These are phyloP conservation scores for Orbilia quercus DNA, from an alignment of 2,329 filamentous ascomycete species.

Conservation along the genomic window DNA sequence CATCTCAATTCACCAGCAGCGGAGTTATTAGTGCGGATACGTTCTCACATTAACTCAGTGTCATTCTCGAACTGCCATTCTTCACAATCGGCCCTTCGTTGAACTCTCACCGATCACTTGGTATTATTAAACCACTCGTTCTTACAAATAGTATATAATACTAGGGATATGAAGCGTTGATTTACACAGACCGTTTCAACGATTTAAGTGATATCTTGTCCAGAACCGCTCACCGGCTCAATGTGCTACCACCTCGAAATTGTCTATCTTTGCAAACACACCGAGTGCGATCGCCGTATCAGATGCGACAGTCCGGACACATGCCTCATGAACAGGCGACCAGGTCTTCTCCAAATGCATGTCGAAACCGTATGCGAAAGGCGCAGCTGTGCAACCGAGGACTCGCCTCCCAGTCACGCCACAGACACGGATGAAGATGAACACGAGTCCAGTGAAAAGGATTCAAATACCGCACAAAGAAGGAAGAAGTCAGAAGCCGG, in stretches of 20 bases:
- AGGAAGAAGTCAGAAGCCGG: not conserved
- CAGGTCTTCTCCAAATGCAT: constrained; percentile 13
- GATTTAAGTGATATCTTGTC: too few relatives aligned
- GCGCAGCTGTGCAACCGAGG: not conserved
- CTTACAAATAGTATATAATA: too few relatives aligned
- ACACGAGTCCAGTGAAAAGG: not conserved
- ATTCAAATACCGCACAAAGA: not conserved
- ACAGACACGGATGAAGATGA: not conserved
- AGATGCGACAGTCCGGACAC: constrained; percentile 13
- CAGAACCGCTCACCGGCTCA: too few relatives aligned
- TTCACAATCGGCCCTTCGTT: too few relatives aligned
- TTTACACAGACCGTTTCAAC: too few relatives aligned
- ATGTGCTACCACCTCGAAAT: constrained; percentile 44
- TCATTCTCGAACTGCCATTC: too few relatives aligned
- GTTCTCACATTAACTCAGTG: too few relatives aligned
- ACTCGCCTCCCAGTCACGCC: not conserved
- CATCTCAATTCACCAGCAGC: too few relatives aligned
- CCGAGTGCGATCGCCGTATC: constrained; percentile 20
- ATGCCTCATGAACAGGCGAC: constrained; percentile 12
- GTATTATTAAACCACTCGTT: too few relatives aligned
- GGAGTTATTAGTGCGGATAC: too few relatives aligned
- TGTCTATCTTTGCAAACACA: constrained; percentile 27
- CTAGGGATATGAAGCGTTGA: too few relatives aligned
- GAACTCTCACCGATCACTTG: too few relatives aligned
- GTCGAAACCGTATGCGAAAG: constrained; percentile 11